phyloP scores from a whole-genome alignment of 1,284 basidiomycete species.

The Sphagnurus paluster region DNA sequence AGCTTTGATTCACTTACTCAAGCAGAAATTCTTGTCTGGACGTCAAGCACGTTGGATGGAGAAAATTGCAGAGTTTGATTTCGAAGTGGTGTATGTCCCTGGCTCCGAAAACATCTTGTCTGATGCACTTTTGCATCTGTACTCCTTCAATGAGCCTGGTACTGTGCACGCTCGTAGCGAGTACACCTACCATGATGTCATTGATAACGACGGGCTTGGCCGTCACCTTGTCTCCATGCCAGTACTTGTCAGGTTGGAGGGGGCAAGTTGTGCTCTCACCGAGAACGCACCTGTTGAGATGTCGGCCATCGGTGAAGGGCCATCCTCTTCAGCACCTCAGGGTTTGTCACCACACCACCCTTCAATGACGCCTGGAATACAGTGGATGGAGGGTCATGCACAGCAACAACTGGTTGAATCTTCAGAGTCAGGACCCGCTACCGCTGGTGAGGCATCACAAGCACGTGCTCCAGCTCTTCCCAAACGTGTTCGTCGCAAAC shows the following conservation, averaged over 20 bases:
- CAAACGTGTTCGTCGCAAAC: neutral
- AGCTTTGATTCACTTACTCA: conserved; percentile 29
- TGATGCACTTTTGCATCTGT: conserved; percentile 30
- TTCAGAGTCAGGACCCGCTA: neutral
- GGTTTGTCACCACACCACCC: too few species aligned
- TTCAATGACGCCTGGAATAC: too few species aligned
- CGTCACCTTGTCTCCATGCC: conserved; percentile 15
- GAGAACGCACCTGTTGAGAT: neutral
- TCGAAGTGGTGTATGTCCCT: conserved; percentile 29
- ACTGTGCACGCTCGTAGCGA: conserved; percentile 21
- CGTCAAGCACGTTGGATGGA: conserved; percentile 41
- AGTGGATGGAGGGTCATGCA: too few species aligned
- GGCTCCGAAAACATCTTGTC: conserved; percentile 31
- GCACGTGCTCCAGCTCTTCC: neutral
- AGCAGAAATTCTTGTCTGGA: conserved; percentile 32
- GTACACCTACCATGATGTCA: conserved; percentile 23
- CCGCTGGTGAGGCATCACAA: neutral
- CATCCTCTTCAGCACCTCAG: too few species aligned
- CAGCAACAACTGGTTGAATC: too few species aligned
- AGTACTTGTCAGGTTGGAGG: conserved; percentile 19
- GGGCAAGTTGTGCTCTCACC: neutral
- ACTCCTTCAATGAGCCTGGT: conserved; percentile 25
- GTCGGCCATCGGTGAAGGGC: too few species aligned
- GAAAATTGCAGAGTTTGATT: conserved; percentile 29
- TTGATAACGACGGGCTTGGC: conserved; percentile 9